Base-by-base conservation (phyloP, 306 rosid species). In the Castanospermum australe region DNA sequence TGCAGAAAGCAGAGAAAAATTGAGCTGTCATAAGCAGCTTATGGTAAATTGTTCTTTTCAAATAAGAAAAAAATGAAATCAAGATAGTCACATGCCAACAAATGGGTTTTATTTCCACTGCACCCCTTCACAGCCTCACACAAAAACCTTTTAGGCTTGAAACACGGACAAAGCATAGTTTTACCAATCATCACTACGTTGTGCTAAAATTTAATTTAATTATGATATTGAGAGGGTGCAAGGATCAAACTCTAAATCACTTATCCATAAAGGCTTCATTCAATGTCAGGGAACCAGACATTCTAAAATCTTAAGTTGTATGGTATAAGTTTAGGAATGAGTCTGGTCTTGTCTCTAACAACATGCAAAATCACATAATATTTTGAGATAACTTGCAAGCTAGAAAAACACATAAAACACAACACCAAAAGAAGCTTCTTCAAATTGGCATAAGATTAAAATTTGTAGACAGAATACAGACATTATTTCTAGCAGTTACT, bases 201-300 rank as follows among this genome's bases (percentile, higher is more conserved):
- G 63, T n/a, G 56, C 7, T 41, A 28, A 41, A 70, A 20, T 69
- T 62, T 32, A 32, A 62, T 51, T 50, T 39, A 55, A 8, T 48
- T 35, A 38, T 67, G 21, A 59, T 48, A 77, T 1, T 41, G 44
- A 38, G 44, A 52, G 36, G 61, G 12, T 41, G 75, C 62, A 44
- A 73, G 41, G 73, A 65, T 74, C 62, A 64, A 64, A 65, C 36
- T 55, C 51, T 66, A 50, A 24, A 52, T 41, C 22, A 65, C 11
- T 42, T 68, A 24, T 22, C 48, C 41, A 60, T 9, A 2, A 81
- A 66, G 12, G 1, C 65, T 45, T 20, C 3, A 35, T 13, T 45
- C 5, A 45, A 33, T 81, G 63, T n/a, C 14, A 59, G 10, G 70
- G 63, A 67, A 42, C 28, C 5, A 3, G 5, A 35, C 66, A 48